Evolutionary conservation across 2,329 filamentous ascomycete species (phyloP).

Genomic region (Diaporthe sp.): DNA sequence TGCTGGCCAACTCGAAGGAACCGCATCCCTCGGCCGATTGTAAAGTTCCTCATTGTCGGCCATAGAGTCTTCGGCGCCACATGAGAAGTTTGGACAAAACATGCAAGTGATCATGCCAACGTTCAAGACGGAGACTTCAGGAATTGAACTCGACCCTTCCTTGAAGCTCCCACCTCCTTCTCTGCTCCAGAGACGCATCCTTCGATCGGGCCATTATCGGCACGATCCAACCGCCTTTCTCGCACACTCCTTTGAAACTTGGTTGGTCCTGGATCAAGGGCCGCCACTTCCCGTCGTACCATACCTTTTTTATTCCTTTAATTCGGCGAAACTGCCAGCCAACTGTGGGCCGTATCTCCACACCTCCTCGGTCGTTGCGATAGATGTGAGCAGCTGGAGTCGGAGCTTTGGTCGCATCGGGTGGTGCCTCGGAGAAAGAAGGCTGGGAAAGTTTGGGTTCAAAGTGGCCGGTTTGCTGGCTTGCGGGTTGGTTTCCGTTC

Average conservation of each 20-base stretch:
- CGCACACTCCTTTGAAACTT: neutral
- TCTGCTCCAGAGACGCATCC: neutral
- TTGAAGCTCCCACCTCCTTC: neutral
- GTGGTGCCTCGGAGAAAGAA: neutral
- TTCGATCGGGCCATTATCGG: neutral
- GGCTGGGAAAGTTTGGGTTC: neutral
- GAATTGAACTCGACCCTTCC: neutral
- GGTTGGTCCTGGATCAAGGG: neutral
- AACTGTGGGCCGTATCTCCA: neutral
- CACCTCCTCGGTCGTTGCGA: neutral
- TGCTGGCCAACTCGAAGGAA: neutral
- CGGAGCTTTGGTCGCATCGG: no score
- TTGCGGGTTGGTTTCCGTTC: neutral
- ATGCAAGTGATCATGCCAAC: neutral
- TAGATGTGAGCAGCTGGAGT: neutral
- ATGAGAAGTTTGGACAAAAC: no score
- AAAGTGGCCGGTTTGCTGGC: neutral
- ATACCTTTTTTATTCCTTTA: neutral
- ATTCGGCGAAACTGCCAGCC: neutral
- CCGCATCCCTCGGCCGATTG: neutral
- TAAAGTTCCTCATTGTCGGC: neutral
- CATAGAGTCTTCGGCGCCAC: neutral
- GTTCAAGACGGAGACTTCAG: no score
- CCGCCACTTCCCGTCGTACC: neutral
- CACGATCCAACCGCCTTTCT: neutral